Evolutionary conservation across 2,329 filamentous ascomycete species (phyloP), one percentile per base, ranked within the genome.

Genomic region (Clarireedia paspali): DNA sequence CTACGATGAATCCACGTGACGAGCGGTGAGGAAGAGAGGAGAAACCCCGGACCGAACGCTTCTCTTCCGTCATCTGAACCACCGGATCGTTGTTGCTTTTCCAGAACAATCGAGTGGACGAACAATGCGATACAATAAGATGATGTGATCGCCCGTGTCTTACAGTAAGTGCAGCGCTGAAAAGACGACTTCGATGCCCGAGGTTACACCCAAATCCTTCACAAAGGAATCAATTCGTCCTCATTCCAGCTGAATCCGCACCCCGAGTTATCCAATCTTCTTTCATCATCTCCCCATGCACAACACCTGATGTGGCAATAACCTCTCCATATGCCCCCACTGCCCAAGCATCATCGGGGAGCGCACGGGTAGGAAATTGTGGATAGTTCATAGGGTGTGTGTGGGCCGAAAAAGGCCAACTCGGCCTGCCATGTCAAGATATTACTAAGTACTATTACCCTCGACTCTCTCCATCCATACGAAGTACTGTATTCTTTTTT

Each of bases 251-350:
- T 53, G 30, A 34, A 34, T 47, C 42, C 42, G 40, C 26, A 30
- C n/a, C 30, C 23, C 42, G 24, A 46, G 15, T 17, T 4, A 48
- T 53, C 20, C 20, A 17, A 53, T 53, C 20, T 26, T 24, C 6
- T 15, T 38, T 44, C 50, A 47, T 12, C 30, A 14, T 34, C 12
- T 34, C 30, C 10, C 30, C 30, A 34, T 34, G 30, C 30, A 34
- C 30, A 34, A 34, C 30, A 34, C 30, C 30, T 34, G 38, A 27
- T 38, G 20, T 47, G 42, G 50, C 42, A 53, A 53, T 53, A 27
- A 53, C 42, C 50, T 53, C 50, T 53, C 20, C 38, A 20, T 20
- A n/a, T 23, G 17, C 27, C 39, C 42, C 42, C 50, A 38, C 50
- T 14, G 17, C 42, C 44, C 20, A 53, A 17, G 38, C 40, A 26